Conservation (phyloP, 2,329 filamentous ascomycete species). For the Pyrenophora graminea region DNA sequence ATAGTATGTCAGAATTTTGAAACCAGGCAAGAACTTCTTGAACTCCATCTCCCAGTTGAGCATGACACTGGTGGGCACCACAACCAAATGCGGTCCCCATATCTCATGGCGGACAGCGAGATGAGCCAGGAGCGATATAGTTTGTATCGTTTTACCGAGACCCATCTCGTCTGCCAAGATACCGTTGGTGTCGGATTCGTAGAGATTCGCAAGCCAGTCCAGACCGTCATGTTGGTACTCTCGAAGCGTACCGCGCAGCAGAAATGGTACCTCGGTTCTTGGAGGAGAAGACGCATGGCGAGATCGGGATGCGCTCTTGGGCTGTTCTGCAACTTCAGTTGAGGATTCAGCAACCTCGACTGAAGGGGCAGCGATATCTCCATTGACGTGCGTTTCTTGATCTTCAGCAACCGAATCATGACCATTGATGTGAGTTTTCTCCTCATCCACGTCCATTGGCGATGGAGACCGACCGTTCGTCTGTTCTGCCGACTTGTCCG, state of each 20-base stretch:
- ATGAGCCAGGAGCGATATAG: conserved; percentile 90
- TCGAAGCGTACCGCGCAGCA: conserved; percentile 84
- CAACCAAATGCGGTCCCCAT: conserved; percentile 94
- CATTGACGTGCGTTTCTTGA: conserved; percentile 19
- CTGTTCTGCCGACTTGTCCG: conserved; percentile 45
- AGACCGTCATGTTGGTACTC: conserved; percentile 97
- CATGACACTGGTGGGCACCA: conserved; percentile 97
- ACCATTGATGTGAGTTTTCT: conserved; percentile 39
- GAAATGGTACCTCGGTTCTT: conserved; percentile 51
- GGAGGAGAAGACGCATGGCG: conserved; percentile 37
- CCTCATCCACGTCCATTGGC: conserved; percentile 50
- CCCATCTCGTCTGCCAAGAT: conserved; percentile 99
- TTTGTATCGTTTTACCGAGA: conserved; percentile 96
- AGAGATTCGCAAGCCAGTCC: conserved; percentile 93
- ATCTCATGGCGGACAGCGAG: conserved; percentile 86
- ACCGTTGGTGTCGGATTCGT: conserved; percentile 89
- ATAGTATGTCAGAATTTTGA: conserved; percentile 97
- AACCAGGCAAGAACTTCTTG: conserved; percentile 97
- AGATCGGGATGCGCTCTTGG: conserved; percentile 27
- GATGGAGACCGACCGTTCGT: conserved; percentile 41
- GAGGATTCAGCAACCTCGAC: conserved; percentile 20
- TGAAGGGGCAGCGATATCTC: conserved; percentile 12
- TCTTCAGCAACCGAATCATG: conserved; percentile 4
- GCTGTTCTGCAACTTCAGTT: conserved; percentile 20
- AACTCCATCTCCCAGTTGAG: conserved; percentile 99